A percentile compares a stretch with the other conserved stretches of the same genome.
phyloP scores from a whole-genome alignment of 805 yeast genomes.

The Candida tallmaniae region DNA sequence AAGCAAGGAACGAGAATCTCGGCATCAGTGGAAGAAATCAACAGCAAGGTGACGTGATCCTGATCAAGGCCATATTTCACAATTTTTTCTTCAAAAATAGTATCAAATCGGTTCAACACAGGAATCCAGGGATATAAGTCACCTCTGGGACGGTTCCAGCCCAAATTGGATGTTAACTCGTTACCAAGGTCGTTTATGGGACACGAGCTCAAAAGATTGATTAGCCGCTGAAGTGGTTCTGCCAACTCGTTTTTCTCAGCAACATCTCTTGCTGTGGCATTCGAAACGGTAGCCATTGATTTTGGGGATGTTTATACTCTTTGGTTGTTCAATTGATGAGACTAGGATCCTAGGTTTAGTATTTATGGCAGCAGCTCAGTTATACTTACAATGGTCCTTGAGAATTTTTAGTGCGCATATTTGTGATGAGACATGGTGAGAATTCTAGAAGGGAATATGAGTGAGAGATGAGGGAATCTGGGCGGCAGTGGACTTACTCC shows the following conservation, averaged over 20 bases:
- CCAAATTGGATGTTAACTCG: conserved; percentile 31
- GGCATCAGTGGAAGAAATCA: conserved; percentile 45
- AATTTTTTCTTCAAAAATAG: conserved; percentile 51
- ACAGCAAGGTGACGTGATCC: conserved; percentile 42
- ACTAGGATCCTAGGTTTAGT: no score
- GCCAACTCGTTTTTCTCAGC: conserved; percentile 26
- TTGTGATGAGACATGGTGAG: no score
- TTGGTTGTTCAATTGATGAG: no score
- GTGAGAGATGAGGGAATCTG: no score
- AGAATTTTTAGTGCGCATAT: no score
- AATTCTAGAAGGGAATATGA: no score
- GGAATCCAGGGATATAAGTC: conserved; percentile 75
- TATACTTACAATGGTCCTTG: no score
- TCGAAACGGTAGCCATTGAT: no score
- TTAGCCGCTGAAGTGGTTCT: conserved; percentile 24
- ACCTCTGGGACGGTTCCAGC: conserved; percentile 63
- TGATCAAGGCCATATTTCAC: conserved; percentile 49
- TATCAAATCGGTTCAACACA: conserved; percentile 71
- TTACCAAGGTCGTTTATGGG: conserved; percentile 36
- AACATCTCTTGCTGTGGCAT: conserved; percentile 24
- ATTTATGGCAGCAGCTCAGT: no score
- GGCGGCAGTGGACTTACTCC: no score
- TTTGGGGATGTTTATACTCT: no score
- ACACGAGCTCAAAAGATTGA: conserved; percentile 36
- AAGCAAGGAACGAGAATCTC: conserved; percentile 47